Conservation (phyloP, 495 filamentous ascomycete species). For the Clavariopsis aquatica region DNA sequence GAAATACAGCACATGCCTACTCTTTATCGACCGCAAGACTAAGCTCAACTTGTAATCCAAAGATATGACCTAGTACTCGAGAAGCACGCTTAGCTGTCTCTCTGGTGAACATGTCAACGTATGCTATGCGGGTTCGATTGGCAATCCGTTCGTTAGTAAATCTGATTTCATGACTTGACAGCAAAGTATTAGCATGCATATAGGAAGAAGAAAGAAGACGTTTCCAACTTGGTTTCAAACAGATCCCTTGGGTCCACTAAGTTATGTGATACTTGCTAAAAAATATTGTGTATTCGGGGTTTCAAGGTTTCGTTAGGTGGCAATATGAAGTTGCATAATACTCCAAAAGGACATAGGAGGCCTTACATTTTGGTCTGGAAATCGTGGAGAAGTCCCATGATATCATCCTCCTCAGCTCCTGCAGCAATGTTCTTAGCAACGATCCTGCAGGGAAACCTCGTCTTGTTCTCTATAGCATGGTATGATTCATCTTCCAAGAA, state of each 20-base stretch:
- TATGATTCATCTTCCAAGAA: slow-evolving; percentile 2
- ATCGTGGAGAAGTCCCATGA: neutral
- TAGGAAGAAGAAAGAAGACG: too few species aligned
- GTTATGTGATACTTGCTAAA: too few species aligned
- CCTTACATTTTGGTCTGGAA: slow-evolving; percentile 8
- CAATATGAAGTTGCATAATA: too few species aligned
- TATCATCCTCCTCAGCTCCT: slow-evolving; percentile 14
- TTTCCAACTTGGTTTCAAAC: too few species aligned
- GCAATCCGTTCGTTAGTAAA: slow-evolving; percentile 3
- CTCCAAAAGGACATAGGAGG: too few species aligned
- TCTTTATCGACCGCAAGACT: neutral
- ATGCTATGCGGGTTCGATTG: slow-evolving; percentile 12
- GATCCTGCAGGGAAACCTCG: neutral
- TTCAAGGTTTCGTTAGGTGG: too few species aligned
- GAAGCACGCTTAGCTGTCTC: slow-evolving; percentile 1
- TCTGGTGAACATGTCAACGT: slow-evolving; percentile 6
- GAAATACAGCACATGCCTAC: too few species aligned
- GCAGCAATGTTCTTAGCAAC: slow-evolving; percentile 25
- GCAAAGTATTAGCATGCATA: too few species aligned
- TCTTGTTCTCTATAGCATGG: neutral
- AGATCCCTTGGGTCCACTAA: too few species aligned
- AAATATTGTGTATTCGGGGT: too few species aligned
- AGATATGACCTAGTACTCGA: slow-evolving; percentile 2
- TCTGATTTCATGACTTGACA: neutral
- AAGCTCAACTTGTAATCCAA: slow-evolving; percentile 5